Base-by-base conservation (phyloP, 2,329 filamentous ascomycete species). In the Sarocladiaceae sp. region DNA sequence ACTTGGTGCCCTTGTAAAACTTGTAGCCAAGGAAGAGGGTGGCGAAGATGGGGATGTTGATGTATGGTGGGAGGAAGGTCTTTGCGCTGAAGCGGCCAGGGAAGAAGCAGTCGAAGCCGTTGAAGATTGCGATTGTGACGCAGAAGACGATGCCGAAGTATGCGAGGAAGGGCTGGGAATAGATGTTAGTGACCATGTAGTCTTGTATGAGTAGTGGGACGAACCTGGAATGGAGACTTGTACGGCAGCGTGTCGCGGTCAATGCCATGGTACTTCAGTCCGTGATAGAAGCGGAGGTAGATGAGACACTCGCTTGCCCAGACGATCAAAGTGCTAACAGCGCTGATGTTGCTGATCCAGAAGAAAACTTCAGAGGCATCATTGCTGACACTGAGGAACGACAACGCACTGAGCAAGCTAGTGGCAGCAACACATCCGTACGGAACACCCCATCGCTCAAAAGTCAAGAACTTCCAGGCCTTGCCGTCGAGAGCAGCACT, bases 21-120 rank as follows among this genome's bases (percentile, higher is more conserved):
- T 91, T 90, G 77, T 87, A 90, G 2, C 79, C 57, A 2, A 64
- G 47, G 61, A 80, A 89, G 1, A 90, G 66, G 1, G 77, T 57
- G 0, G 82, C 77, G 60, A 89, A 88, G 29, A 90, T 74, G 4
- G 81, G 82, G 29, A 90, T 80, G 70, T 87, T 86, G 54, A 86
- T 80, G 61, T 90, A 90, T 1, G 72, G 70, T 59, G 87, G 86
- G 49, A 90, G 68, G 63, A 90, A 91, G 1, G 66, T 66, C 59
- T 66, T 69, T 20, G 66, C 68, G 50, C 66, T 66, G 37, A 71
- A 73, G 29, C 65, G 63, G 13, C 75, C 69, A 0, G 84, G 82
- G 54, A 89, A 74, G 62, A 91, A 91, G 4, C 88, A 83, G 2
- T 84, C 77, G 57, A 89, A 91, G 0, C 87, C 87, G 39, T 86